A percentile compares a stretch with the other conserved stretches of the same genome.
Conservation (phyloP, 2,329 filamentous ascomycete genomes). For the Botryotinia convoluta region DNA sequence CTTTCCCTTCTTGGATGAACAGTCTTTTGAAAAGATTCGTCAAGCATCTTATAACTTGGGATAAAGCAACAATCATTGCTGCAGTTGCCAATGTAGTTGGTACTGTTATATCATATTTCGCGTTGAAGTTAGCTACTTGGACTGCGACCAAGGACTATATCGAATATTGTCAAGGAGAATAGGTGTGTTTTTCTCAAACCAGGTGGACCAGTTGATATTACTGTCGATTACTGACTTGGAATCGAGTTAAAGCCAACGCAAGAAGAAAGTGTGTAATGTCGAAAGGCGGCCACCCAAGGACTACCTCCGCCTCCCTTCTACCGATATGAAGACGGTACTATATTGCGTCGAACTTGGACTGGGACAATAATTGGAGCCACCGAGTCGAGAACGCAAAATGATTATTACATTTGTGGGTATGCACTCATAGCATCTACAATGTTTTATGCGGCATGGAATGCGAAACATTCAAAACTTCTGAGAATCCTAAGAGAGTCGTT, state of each 20-base stretch:
- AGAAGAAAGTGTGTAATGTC: not conserved
- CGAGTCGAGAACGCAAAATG: not conserved
- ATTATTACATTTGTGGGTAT: not conserved
- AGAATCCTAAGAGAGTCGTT: not conserved
- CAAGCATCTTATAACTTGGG: not conserved
- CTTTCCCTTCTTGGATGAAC: too few species aligned
- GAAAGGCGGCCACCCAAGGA: not conserved
- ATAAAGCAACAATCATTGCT: not conserved
- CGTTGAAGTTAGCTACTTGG: not conserved
- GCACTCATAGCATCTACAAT: not conserved
- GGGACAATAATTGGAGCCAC: too few species aligned
- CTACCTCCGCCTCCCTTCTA: not conserved
- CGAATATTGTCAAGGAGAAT: not conserved
- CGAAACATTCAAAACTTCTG: not conserved
- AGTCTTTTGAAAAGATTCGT: not conserved
- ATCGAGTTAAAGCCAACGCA: not conserved
- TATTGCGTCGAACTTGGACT: not conserved
- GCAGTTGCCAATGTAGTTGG: not conserved
- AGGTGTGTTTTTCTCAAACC: not conserved
- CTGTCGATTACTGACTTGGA: not conserved
- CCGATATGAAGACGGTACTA: not conserved
- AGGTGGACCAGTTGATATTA: not conserved
- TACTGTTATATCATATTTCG: not conserved
- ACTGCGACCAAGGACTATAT: not conserved
- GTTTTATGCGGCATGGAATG: not conserved